A percentile compares a stretch with the other conserved stretches of the same genome.
Evolutionary conservation across 2,329 filamentous ascomycete genomes (phyloP).

Genomic region (Fusarium sp.): DNA sequence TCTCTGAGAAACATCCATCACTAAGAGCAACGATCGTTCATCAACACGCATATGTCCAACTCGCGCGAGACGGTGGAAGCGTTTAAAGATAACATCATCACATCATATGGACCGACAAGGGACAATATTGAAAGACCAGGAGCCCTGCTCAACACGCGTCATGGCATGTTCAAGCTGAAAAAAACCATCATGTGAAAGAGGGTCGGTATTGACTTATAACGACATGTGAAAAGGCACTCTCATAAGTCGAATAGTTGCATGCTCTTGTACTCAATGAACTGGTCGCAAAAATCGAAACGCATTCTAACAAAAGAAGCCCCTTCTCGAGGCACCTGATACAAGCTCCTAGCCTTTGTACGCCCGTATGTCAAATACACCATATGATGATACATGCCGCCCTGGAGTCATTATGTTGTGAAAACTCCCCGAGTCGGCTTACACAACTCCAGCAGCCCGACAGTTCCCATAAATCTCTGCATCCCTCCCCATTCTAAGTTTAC

Average conservation of each 20-base stretch:
- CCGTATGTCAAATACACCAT: slow-evolving; percentile 46
- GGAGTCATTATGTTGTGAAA: slow-evolving; percentile 35
- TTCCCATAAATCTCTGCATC: slow-evolving; percentile 9
- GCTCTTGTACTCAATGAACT: slow-evolving; percentile 20
- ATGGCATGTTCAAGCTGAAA: background rate
- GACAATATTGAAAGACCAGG: background rate
- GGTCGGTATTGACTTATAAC: background rate
- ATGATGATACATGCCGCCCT: slow-evolving; percentile 44
- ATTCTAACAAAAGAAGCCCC: slow-evolving; percentile 44
- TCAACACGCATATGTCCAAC: background rate
- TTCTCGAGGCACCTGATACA: slow-evolving; percentile 40
- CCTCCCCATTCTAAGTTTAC: slow-evolving; percentile 46
- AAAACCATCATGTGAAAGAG: background rate
- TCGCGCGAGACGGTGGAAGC: background rate
- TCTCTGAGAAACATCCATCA: background rate
- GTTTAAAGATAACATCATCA: background rate
- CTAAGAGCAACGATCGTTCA: background rate
- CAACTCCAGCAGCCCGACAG: slow-evolving; percentile 33
- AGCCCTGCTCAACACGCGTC: background rate
- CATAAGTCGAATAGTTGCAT: slow-evolving; percentile 6
- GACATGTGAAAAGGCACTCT: background rate
- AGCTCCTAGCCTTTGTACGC: slow-evolving; percentile 45
- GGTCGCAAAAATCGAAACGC: slow-evolving; percentile 34
- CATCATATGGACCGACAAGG: background rate
- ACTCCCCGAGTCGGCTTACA: slow-evolving; percentile 33